Evolutionary conservation across 2,329 filamentous ascomycete genomes (phyloP), one percentile per base, ranked within the genome.

Genomic region (Penicillium sclerotiorum): DNA sequence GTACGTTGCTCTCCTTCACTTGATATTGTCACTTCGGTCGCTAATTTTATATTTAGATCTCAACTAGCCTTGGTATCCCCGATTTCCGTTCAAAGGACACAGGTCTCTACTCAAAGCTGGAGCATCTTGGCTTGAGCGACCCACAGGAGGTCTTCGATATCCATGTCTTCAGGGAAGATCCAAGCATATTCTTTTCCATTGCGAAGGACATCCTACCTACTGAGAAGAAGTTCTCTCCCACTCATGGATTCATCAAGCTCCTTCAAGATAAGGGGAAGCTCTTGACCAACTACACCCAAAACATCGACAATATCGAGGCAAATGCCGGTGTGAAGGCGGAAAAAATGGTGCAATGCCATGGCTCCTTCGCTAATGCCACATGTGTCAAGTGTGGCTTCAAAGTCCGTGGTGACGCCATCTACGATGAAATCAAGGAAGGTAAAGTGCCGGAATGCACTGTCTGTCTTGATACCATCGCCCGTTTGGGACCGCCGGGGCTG

Each of bases 131-230:
- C 6, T 79, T 85, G 53, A 84, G 77, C 56, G 92, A 96, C 62
- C 93, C 93, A 1, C 92, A 97, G 67, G 91, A 97, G 66, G 91
- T 97, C 21, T 99, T 99, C 66, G 90, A 96, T 73, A 94, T 97
- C 56, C 74, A 84, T 45, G 80, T 92, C 59, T 99, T 99, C 71
- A 85, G 85, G 60, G 82, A 92, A 40, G 89, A 97, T 66, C 94
- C 94, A 1, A 82, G 79, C 57, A 89, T 93, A 57, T 99, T 99
- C 77, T 99, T 95, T 77, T 87, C 85, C 1, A 84, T 96, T 39
- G 93, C 93, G 39, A 90, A 90, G 68, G 90, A 95, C 67, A 96
- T 97, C 57, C 76, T 97, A 23, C 91, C 93, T 9, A 83, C 84
- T 18, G 85, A 87, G 12, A 85, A 89, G 58, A 85, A 85, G 62